Evolutionary conservation across 2,329 filamentous ascomycete genomes (phyloP), one percentile per base, ranked within the genome.

Genomic region (Neocucurbitaria cava): DNA sequence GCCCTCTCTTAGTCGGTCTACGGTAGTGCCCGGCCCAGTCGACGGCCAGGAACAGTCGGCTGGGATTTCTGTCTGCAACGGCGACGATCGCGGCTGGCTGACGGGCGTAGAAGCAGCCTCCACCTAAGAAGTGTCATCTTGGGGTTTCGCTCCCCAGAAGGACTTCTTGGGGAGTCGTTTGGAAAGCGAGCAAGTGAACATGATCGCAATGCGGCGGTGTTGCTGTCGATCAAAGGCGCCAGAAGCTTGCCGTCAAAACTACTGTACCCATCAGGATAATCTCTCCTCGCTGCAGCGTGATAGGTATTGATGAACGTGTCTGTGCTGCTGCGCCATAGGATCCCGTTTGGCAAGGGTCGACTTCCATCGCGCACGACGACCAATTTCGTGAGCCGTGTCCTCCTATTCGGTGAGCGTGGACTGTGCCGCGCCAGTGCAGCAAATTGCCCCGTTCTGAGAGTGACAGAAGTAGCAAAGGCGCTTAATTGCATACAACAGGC

Each of bases 1-100:
- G 64, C 52, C 54, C 51, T 8, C 53, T 44, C 52, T 60, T 64
- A 51, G 62, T 55, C 55, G 61, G 54, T 62, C 54, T 51, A 69
- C 66, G 70, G 69, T 67, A 68, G 64, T 59, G 68, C 65, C 70
- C 70, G 70, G 70, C 60, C 72, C 66, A 70, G 65, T 70, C 59
- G 64, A 63, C 62, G 62, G 63, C 66, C 70, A 69, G 71, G 70
- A 70, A 73, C 71, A 56, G 59, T 54, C 54, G 61, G 59, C 66
- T 68, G 70, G 70, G 69, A 63, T 47, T 46, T 35, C 39, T 31
- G 52, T 18, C 42, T 52, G 46, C 50, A 56, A 61, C 51, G 58
- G 53, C 50, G 59, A 53, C 58, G 58, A 66, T 65, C 58, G 53
- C 46, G 51, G 45, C 52, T 44, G 51, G 45, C 52, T 38, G 49